Evolutionary conservation across 441 rosid genomes (phyloP).

Genomic region (Pelargonium myrrhifolium): DNA sequence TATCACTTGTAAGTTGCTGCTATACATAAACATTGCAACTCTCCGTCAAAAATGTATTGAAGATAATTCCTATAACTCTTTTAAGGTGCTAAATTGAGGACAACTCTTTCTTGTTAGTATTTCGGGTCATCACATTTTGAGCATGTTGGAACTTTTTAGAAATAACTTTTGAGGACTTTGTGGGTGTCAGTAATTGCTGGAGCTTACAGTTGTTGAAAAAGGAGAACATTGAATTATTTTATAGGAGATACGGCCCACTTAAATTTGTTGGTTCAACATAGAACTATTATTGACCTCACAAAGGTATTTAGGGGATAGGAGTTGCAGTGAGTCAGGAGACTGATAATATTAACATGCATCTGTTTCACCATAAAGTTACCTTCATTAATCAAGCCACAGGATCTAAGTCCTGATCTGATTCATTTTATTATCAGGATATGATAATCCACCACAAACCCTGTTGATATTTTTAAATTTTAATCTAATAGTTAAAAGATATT

Average conservation of each 20-base stretch:
- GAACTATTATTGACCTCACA: background rate
- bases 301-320: slow-evolving; percentile 1
- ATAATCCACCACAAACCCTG: background rate
- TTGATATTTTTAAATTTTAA: background rate
- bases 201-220: background rate
- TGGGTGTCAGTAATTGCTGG: background rate
- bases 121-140: background rate
- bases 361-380: too few species aligned
- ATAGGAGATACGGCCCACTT: background rate
- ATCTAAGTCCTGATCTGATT: background rate
- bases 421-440: background rate
- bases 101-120: background rate
- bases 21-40: too few species aligned
- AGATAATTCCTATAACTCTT: too few species aligned
- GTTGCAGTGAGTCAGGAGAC: background rate
- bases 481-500: background rate
- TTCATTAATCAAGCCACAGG: too few species aligned
- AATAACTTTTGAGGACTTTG: too few species aligned
- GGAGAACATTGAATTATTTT: background rate
- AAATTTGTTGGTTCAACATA: background rate
- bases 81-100: slow-evolving; percentile 6
- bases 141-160: background rate
- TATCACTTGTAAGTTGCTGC: too few species aligned
- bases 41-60: too few species aligned
- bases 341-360: too few species aligned